A percentile compares a stretch with the other conserved stretches of the same genome.
Evolutionary conservation across 352 stramenopile species (phyloP).

Genomic region (Detonula confervacea): DNA sequence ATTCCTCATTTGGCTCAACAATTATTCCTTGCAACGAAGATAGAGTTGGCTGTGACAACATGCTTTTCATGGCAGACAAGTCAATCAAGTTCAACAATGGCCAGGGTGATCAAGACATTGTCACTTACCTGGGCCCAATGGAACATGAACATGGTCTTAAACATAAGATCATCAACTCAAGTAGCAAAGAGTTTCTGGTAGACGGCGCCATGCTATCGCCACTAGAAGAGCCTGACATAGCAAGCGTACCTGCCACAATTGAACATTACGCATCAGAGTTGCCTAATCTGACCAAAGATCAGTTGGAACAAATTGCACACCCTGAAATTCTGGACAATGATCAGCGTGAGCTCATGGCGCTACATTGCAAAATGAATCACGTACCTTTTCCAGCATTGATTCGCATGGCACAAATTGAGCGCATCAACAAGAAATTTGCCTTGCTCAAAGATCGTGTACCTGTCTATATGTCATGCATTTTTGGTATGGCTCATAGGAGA

Average conservation of each 20-base stretch:
- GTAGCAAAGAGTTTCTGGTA: neutral
- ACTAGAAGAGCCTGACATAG: neutral
- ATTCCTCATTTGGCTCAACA: neutral
- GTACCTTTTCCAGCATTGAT: slow-evolving; percentile 21
- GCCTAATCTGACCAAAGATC: neutral
- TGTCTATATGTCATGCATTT: slow-evolving; percentile 21
- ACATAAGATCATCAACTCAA: neutral
- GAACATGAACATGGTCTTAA: neutral
- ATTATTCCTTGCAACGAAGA: neutral
- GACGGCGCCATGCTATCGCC: neutral
- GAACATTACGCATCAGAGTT: slow-evolving; percentile 3
- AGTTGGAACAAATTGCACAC: slow-evolving; percentile 6
- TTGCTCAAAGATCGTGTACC: slow-evolving; percentile 11
- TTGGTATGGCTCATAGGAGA: slow-evolving; percentile 15
- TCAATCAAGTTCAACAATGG: slow-evolving; percentile 16
- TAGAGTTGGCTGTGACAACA: neutral
- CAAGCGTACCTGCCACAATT: neutral
- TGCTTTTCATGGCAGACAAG: slow-evolving; percentile 15
- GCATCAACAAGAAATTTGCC: slow-evolving; percentile 11
- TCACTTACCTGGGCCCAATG: neutral
- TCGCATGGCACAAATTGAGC: slow-evolving; percentile 2
- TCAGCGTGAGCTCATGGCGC: slow-evolving; percentile 6
- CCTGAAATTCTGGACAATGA: slow-evolving; percentile 8
- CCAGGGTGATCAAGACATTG: neutral
- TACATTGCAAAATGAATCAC: slow-evolving; percentile 24